Base-by-base conservation (phyloP, 2,329 filamentous ascomycete species). In the Diaporthe sp. region DNA sequence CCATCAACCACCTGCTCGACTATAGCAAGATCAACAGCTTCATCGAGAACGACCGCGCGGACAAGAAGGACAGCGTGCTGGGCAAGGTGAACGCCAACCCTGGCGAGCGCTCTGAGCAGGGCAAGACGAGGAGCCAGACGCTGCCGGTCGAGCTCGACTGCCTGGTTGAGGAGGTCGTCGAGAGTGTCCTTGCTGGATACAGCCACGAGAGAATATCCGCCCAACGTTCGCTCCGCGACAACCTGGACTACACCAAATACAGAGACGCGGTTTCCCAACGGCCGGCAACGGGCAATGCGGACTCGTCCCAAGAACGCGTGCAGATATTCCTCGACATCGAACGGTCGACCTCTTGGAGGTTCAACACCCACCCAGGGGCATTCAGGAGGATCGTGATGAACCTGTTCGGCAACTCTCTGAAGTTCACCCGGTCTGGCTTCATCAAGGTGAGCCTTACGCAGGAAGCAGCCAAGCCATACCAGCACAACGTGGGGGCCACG, bases 361-460 rank as follows among this genome's bases (percentile, higher is more conserved):
- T 90, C 78, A 83, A 84, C 28, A 86, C 88, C 0, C 88, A 91
- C 68, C 86, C 89, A 0, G 89, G 89, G 15, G 82, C 82, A 0
- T 78, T 83, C 46, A 77, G 83, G 42, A 85, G 89, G 13, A 87
- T 92, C 59, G 83, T 91, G 19, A 89, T 89, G 87, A 89, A 90
- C 69, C 76, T 90, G 8, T 86, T 89, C 49, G 87, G 88, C 10
- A 90, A 90, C 77, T 85, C 88, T 0, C 83, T 90, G 78, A 90
- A 90, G 77, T 90, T 88, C 75, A 89, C 87, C 1, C 83, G 84
- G 15, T 62, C 72, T 1, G 79, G 79, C 2, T 74, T 74, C 44
- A 77, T 80, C 65, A 75, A 79, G 49, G 75, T 81, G 12, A 55
- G 75, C 19, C 70, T 80, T 49, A 51, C 46, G 10, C 79, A 79